Evolutionary conservation across 2,329 filamentous ascomycete species (phyloP), one percentile per base, ranked within the genome.

Genomic region (Penicillium sp.): DNA sequence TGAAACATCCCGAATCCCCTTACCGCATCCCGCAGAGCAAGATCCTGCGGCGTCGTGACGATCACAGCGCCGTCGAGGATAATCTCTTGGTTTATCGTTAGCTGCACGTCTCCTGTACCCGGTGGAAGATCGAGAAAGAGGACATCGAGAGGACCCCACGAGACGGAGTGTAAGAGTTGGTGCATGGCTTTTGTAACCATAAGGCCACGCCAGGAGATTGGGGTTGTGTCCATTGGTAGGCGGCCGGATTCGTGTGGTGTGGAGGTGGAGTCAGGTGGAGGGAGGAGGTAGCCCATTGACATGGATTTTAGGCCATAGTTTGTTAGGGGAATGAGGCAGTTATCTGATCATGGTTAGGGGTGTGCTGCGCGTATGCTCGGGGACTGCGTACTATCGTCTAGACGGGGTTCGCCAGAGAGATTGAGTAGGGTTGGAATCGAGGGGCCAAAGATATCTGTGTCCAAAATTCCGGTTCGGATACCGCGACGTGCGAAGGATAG

Each of bases 171-270:
- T 7, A 99, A 85, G 5, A 99, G 87, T 74, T 99, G 95, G 69
- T 97, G 93, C 66, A 99, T 85, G 0, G 95, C 95, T 74, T 98
- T 99, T 85, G 96, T 96, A 15, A 98, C 91, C 93, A 99, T 97
- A 2, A 97, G 85, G 0, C 95, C 95, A 56, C 95, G 88, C 95
- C 95, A 99, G 35, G 95, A 93, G 17, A 99, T 90, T 0, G 93
- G 92, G 5, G 91, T 90, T 54, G 76, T 76, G 66, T 80, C 78
- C 76, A 80, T 78, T 2, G 76, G 75, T 7, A 74, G 67, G 69
- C 11, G 68, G 51, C 58, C 73, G 35, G 35, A 41, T 41, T 68
- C 26, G 74, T 69, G 62, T 70, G 73, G 11, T 30, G 13, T 45
- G 35, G 41, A 31, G 45, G 26, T 17, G 56, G 41, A 19, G 35